Conservation (phyloP, 371 early-diverging fungal species). For the Chytridium lagenaria region DNA sequence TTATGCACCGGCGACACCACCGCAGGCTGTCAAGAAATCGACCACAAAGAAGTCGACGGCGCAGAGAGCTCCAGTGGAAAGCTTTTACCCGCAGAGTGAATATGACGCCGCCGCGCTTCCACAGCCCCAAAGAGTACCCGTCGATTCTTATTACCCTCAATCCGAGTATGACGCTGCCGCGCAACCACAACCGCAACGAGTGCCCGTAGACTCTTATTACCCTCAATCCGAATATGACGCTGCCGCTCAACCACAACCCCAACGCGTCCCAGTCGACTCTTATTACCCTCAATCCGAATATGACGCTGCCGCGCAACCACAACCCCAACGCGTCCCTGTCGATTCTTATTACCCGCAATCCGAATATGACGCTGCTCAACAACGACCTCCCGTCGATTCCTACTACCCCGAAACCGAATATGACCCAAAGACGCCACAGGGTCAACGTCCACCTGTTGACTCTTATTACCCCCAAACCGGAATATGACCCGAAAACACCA, state of each 20-base stretch:
- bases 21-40: too few relatives aligned
- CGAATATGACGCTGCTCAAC: not conserved
- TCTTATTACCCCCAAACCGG: conserved; percentile 1
- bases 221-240: conserved; percentile 14
- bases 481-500: not conserved
- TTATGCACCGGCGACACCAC: not conserved
- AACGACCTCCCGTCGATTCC: conserved; percentile 5
- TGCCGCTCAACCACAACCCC: not conserved
- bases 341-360: conserved; percentile 7
- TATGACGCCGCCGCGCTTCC: conserved; percentile 1
- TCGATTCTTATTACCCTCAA: conserved; percentile 11
- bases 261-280: conserved; percentile 5
- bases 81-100: too few relatives aligned
- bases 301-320: not conserved
- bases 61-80: not conserved
- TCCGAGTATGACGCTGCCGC: not conserved
- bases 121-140: not conserved
- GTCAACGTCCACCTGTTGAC: not conserved
- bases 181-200: not conserved
- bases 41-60: too few relatives aligned
- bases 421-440: not conserved
- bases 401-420: conserved; percentile 19
- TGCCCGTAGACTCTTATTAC: conserved; percentile 16
- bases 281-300: conserved; percentile 17
- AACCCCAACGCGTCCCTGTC: not conserved